These are phyloP conservation scores for Tagetes patula DNA, from an alignment of 129 eudicot species.

Conservation along the genomic window DNA sequence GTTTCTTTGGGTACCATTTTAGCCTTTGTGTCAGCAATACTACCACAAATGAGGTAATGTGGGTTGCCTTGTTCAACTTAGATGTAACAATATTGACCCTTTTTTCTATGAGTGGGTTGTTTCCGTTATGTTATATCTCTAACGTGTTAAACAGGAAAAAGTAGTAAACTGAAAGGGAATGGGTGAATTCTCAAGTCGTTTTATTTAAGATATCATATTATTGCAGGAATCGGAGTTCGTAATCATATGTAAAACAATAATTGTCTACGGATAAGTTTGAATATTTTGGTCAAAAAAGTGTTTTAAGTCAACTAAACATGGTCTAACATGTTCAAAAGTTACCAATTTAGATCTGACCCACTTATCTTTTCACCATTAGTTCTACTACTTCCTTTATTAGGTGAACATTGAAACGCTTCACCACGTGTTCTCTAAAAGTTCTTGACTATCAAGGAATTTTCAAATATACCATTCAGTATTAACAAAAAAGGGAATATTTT, in stretches of 20 bases:
- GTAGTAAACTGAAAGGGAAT: background rate
- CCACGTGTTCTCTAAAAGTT: background rate
- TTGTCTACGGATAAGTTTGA: background rate
- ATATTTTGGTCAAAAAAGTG: background rate
- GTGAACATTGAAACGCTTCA: background rate
- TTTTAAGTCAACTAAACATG: background rate
- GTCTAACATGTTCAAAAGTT: background rate
- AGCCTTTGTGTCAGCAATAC: constrained; percentile 83
- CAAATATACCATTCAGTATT: background rate
- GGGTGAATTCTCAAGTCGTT: background rate
- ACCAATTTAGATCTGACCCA: background rate
- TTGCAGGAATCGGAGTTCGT: background rate
- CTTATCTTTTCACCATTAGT: background rate
- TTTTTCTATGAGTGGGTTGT: background rate
- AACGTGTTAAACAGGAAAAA: background rate
- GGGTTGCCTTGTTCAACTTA: background rate
- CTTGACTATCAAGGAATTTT: background rate
- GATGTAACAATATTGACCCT: background rate
- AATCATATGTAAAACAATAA: background rate
- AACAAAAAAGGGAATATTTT: background rate
- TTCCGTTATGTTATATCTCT: background rate
- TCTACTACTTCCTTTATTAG: background rate
- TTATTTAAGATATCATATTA: background rate
- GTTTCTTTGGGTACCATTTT: constrained; percentile 86
- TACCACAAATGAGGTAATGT: constrained; percentile 90